These are phyloP conservation scores for Anisodus tanguticus DNA, from an alignment of 257 asterid species.

Conservation along the genomic window DNA sequence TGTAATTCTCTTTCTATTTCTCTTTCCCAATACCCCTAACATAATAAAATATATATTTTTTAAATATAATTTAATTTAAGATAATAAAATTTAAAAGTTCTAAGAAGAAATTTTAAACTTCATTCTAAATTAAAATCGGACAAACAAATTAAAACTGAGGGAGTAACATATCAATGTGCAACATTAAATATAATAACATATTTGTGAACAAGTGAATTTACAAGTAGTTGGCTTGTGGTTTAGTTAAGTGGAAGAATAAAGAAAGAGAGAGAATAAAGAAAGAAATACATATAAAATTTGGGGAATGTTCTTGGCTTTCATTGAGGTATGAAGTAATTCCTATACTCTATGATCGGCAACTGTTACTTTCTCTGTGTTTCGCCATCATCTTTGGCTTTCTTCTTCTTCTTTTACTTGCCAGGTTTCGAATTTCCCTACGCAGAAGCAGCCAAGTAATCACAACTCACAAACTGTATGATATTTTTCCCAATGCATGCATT, in stretches of 20 bases:
- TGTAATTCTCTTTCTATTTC: no score
- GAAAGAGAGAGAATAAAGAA: neutral
- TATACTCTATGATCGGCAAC: neutral
- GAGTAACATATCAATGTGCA: no score
- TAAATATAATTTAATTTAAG: no score
- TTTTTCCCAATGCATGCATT: conserved; percentile 6
- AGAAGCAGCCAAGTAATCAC: neutral
- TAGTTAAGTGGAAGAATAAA: neutral
- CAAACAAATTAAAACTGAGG: no score
- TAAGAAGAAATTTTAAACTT: no score
- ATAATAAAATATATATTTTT: no score
- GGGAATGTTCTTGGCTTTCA: conserved; percentile 18
- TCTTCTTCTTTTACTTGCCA: neutral
- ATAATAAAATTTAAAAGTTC: no score
- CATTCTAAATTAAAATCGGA: no score
- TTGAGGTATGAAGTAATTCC: neutral
- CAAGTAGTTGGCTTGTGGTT: neutral
- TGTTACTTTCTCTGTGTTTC: neutral
- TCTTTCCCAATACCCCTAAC: no score
- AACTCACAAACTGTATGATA: neutral
- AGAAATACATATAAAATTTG: no score
- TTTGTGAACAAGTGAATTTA: neutral
- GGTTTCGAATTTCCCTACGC: neutral
- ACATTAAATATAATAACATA: neutral
- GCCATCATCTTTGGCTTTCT: neutral